A percentile compares a stretch with the other conserved stretches of the same genome.
These are phyloP conservation scores for Rhodomyrtus tomentosa DNA, from an alignment of 345 rosid genomes.

Conservation along the genomic window DNA sequence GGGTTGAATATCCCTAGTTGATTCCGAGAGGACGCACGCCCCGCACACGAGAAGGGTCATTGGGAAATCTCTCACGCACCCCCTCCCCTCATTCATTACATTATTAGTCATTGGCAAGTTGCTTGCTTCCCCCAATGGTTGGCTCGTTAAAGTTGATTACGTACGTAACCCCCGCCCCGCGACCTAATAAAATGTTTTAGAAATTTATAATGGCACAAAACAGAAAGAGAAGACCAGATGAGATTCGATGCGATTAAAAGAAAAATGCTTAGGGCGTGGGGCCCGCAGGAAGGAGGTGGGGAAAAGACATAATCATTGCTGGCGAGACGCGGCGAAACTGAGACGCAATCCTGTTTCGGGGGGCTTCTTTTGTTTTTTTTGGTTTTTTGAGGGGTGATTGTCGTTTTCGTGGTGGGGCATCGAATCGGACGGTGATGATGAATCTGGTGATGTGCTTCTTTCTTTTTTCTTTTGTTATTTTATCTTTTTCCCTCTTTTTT, in stretches of 20 bases:
- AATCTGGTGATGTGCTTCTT: not conserved
- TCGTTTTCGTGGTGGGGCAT: not conserved
- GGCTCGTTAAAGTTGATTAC: too few relatives aligned
- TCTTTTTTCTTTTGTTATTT: not conserved
- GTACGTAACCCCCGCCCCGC: too few relatives aligned
- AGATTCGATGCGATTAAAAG: too few relatives aligned
- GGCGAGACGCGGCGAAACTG: slow-evolving; percentile 1
- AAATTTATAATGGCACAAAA: too few relatives aligned
- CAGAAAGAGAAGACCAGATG: too few relatives aligned
- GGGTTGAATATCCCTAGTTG: not conserved
- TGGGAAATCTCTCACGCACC: not conserved
- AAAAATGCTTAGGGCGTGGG: not conserved
- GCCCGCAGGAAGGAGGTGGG: not conserved
- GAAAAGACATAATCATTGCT: not conserved
- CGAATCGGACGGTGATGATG: not conserved
- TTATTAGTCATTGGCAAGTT: too few relatives aligned
- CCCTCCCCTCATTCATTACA: too few relatives aligned
- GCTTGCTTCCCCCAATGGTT: too few relatives aligned
- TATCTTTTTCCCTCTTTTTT: not conserved
- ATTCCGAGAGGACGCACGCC: not conserved
- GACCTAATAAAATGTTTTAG: too few relatives aligned
- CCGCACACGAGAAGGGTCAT: not conserved
- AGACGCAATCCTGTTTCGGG: not conserved
- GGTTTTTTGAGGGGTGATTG: not conserved
- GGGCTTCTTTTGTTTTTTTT: not conserved